phyloP scores from a whole-genome alignment of 345 rosid species.

The Gossypium thurberi region DNA sequence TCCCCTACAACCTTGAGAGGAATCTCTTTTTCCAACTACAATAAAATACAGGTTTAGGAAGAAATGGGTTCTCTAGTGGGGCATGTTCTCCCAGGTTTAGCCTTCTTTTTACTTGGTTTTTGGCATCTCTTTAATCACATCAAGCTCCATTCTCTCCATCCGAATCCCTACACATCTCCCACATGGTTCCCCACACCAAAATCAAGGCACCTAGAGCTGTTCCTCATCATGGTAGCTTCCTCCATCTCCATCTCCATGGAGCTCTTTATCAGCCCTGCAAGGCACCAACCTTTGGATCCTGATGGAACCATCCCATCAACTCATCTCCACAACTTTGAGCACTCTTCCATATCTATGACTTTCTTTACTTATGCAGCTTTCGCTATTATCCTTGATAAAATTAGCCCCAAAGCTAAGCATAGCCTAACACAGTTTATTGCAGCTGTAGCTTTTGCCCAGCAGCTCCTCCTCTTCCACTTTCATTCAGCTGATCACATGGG shows the following conservation, averaged over 20 bases:
- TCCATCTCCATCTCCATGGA: slow-evolving; percentile 64
- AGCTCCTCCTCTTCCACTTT: slow-evolving; percentile 65
- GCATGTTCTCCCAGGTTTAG: slow-evolving; percentile 65
- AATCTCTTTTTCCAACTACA: neutral
- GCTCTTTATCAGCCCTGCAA: slow-evolving; percentile 63
- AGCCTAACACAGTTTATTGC: slow-evolving; percentile 47
- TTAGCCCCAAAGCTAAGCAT: slow-evolving; percentile 26
- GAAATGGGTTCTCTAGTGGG: slow-evolving; percentile 73
- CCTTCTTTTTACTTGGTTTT: slow-evolving; percentile 55
- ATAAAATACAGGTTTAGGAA: neutral
- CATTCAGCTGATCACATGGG: slow-evolving; percentile 83
- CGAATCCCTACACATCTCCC: slow-evolving; percentile 42
- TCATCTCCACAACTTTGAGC: slow-evolving; percentile 87
- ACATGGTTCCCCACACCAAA: slow-evolving; percentile 60
- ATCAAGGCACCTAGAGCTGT: slow-evolving; percentile 51
- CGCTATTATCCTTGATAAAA: slow-evolving; percentile 50
- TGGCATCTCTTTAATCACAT: slow-evolving; percentile 82
- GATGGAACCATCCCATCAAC: slow-evolving; percentile 76
- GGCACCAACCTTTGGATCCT: slow-evolving; percentile 68
- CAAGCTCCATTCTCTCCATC: slow-evolving; percentile 42
- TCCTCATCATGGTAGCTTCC: slow-evolving; percentile 46
- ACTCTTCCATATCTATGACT: slow-evolving; percentile 58
- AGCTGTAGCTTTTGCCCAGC: slow-evolving; percentile 59
- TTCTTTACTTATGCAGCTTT: slow-evolving; percentile 57
- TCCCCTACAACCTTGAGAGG: neutral